These are phyloP conservation scores for Xerocomus cyaneibrunnescens DNA, from an alignment of 1,284 basidiomycete genomes.

Conservation along the genomic window DNA sequence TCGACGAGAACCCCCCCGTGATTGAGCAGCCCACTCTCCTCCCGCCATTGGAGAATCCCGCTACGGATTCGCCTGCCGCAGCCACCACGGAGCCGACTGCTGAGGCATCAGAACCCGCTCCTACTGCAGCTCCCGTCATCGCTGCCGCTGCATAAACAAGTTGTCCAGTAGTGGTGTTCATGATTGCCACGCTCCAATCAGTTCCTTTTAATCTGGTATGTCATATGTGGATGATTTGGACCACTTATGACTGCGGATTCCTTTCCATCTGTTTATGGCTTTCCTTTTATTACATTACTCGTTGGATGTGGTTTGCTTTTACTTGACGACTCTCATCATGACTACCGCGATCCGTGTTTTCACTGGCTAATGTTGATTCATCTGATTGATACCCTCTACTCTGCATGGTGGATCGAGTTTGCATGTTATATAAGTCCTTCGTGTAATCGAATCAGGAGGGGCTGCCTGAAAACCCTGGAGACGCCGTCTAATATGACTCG, in stretches of 20 bases:
- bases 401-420: conserved; percentile 34
- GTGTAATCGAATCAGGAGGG: conserved; percentile 53
- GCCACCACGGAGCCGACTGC: conserved; percentile 39
- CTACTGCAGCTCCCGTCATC: conserved; percentile 45
- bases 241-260: conserved; percentile 38
- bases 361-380: conserved; percentile 41
- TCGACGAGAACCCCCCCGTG: conserved; percentile 79
- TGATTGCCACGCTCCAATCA: conserved; percentile 54
- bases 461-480: conserved; percentile 13
- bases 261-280: conserved; percentile 35
- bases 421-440: conserved; percentile 54
- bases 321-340: conserved; percentile 48
- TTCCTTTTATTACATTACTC: conserved; percentile 53
- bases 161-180: conserved; percentile 31
- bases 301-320: conserved; percentile 57
- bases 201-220: conserved; percentile 37
- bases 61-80: conserved; percentile 37
- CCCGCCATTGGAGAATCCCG: conserved; percentile 75
- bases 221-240: conserved; percentile 33
- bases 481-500: conserved; percentile 25
- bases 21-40: conserved; percentile 73
- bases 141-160: conserved; percentile 60
- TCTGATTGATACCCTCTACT: conserved; percentile 39
- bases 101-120: conserved; percentile 42
- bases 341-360: conserved; percentile 50